Evolutionary conservation across 202 grass and related monocot genomes (phyloP).

Genomic region (Elaeis oleifera): DNA sequence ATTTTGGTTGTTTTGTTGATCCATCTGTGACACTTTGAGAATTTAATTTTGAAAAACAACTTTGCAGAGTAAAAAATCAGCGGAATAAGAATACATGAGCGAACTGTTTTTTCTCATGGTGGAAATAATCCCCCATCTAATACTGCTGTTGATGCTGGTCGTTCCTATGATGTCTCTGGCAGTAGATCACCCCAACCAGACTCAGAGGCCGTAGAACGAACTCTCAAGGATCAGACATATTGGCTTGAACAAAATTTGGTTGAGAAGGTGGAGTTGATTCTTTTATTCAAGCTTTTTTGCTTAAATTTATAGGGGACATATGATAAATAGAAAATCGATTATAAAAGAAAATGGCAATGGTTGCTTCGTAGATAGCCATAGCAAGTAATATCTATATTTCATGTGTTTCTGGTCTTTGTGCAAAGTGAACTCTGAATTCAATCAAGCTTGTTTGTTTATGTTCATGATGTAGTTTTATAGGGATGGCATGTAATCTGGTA

Average conservation of each 20-base stretch:
- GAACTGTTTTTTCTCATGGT: not conserved
- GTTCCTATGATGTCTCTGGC: not conserved
- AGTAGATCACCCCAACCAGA: not conserved
- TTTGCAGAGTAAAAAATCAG: constrained; percentile 3
- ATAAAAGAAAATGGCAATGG: too few species aligned
- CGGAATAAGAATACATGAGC: not conserved
- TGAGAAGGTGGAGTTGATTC: not conserved
- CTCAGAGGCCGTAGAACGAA: not conserved
- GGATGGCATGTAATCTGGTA: too few species aligned
- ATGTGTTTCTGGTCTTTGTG: too few species aligned
- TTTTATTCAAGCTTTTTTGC: not conserved
- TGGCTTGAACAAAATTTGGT: not conserved
- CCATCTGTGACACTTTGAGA: not conserved
- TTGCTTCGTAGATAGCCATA: too few species aligned
- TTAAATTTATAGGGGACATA: too few species aligned
- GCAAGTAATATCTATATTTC: too few species aligned
- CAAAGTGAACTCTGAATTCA: too few species aligned
- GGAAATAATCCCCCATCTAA: not conserved
- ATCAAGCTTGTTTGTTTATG: too few species aligned
- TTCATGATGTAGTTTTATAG: too few species aligned
- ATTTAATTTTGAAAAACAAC: too few species aligned
- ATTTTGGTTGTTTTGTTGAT: not conserved
- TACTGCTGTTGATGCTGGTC: not conserved
- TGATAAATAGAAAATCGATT: too few species aligned
- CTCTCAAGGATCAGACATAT: not conserved